Evolutionary conservation across 169 alveolate genomes (phyloP).

Genomic region (Cryptosporidium baileyi): DNA sequence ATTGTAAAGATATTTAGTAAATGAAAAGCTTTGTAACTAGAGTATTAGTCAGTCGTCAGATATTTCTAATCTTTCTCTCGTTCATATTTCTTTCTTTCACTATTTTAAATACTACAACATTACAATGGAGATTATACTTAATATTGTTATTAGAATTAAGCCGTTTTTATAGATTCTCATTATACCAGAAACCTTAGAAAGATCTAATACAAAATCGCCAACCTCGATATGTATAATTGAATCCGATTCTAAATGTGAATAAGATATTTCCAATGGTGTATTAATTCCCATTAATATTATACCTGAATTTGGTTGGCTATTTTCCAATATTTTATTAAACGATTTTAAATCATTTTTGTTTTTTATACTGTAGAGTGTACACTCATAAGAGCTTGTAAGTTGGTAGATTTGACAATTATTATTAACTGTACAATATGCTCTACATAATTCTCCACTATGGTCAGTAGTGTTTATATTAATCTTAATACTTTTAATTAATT

Average conservation of each 20-base stretch:
- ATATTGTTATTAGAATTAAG: too few species aligned
- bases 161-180: too few species aligned
- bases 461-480: constrained; percentile 24
- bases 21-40: too few species aligned
- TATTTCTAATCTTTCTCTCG: too few species aligned
- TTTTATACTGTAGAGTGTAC: constrained; percentile 5
- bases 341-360: neutral
- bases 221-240: constrained; percentile 27
- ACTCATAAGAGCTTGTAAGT: constrained; percentile 28
- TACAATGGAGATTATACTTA: too few species aligned
- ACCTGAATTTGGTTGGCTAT: constrained; percentile 15
- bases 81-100: too few species aligned
- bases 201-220: constrained; percentile 15
- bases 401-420: constrained; percentile 20
- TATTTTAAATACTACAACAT: too few species aligned
- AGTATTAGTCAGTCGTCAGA: too few species aligned
- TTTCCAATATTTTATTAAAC: constrained; percentile 24
- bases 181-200: neutral
- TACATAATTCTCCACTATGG: constrained; percentile 42
- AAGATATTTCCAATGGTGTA: constrained; percentile 35
- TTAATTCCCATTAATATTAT: constrained; percentile 57
- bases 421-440: constrained; percentile 18
- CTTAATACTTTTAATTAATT: neutral
- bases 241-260: neutral
- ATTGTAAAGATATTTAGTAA: too few species aligned